phyloP scores from a whole-genome alignment of 371 early-diverging fungal genomes.

The Capniomyces stellatus region DNA sequence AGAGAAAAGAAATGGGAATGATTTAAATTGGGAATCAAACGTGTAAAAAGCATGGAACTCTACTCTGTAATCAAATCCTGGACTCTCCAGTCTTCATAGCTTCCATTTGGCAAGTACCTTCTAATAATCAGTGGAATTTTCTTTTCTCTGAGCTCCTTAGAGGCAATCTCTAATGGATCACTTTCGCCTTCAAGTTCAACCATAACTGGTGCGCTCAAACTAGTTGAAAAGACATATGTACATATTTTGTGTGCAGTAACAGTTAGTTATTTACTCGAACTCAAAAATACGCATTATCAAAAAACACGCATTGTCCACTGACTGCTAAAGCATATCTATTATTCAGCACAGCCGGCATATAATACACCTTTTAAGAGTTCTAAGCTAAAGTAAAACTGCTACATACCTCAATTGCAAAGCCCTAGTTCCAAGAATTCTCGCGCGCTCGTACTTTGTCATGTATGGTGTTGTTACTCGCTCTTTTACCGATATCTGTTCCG shows the following conservation, averaged over 20 bases:
- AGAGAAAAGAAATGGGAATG: too few species aligned
- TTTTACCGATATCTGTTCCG: neutral
- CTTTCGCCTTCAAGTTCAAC: constrained; percentile 94
- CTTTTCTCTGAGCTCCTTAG: constrained; percentile 87
- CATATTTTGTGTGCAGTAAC: too few species aligned
- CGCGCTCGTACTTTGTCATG: constrained; percentile 99
- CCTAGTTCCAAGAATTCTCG: constrained; percentile 88
- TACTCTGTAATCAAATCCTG: constrained; percentile 64
- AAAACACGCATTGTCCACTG: too few species aligned
- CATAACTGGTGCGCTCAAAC: constrained; percentile 97
- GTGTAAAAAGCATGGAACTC: neutral
- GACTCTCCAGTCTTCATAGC: constrained; percentile 96
- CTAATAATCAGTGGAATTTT: constrained; percentile 94
- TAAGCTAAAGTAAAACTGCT: constrained; percentile 23
- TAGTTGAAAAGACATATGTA: too few species aligned
- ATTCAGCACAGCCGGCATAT: too few species aligned
- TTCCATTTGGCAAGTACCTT: constrained; percentile 91
- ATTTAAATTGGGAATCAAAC: too few species aligned
- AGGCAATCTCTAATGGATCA: constrained; percentile 96
- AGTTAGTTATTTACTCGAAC: too few species aligned
- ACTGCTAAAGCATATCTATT: too few species aligned
- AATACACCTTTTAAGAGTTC: too few species aligned
- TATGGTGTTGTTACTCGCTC: constrained; percentile 81
- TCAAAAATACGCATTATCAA: too few species aligned
- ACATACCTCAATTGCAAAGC: constrained; percentile 59